Evolutionary conservation across 164 flowering plant genomes (phyloP), one percentile per base, ranked within the genome.

Genomic region (Umbellularia californica): DNA sequence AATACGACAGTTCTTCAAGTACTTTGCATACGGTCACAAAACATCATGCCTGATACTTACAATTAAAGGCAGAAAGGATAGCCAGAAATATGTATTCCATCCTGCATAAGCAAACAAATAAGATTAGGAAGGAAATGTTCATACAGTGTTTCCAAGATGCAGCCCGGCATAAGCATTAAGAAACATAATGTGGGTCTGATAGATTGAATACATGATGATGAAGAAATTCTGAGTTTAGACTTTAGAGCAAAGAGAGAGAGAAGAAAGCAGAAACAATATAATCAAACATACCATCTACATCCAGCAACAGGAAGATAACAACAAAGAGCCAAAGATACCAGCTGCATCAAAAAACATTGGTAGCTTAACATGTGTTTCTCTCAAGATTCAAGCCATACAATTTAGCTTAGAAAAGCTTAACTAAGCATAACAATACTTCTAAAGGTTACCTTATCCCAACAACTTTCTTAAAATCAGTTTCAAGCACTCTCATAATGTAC

Each of bases 261-360:
- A 41, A 41, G 47, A 11, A 41, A 7, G 47, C 10, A 41, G 47
- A 41, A 41, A 41, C 2, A 41, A 9, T 41, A 41, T 41, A 41
- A 41, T 41, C 47, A 41, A 41, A 41, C 47, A 41, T 87, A 95
- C 99, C 99, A 77, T 85, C 75, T 2, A 93, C 79, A 78, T 95
- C 93, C 77, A 93, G 84, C 83, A 93, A 74, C 86, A 95, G 80
- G 87, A 95, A 93, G 77, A 95, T 62, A 75, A 93, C 88, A 35
- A 93, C 95, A 78, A 93, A 93, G 50, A 92, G 74, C 99, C 99
- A 95, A 58, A 95, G 87, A 79, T 95, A 93, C 99, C 99, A 95
- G 74, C 99, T 95, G 91, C 89, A 89, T 68, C 60, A 55, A 77
- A 65, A 71, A 76, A n/a, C 72, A 30, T 25, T 9, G 50, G 33